A percentile compares a stretch with the other conserved stretches of the same genome.
Evolutionary conservation across 2,329 filamentous ascomycete genomes (phyloP).

Genomic region (Sporothrix dimorphospora): DNA sequence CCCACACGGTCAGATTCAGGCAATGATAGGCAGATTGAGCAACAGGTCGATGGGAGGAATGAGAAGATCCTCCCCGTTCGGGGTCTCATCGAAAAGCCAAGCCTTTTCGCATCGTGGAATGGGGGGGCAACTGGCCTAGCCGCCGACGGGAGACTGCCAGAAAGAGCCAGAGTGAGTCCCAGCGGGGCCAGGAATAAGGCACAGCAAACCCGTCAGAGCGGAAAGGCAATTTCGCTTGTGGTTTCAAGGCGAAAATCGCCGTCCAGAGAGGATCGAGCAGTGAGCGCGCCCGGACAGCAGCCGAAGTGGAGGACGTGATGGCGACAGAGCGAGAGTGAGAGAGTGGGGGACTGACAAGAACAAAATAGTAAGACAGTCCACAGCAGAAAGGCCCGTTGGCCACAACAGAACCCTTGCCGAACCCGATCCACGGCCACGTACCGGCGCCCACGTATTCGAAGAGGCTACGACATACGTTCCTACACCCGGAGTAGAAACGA

Average conservation of each 20-base stretch:
- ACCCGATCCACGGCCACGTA: background rate
- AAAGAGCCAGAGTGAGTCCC: background rate
- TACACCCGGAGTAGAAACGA: background rate
- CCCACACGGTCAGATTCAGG: background rate
- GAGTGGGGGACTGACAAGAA: background rate
- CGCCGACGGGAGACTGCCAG: constrained; percentile 13
- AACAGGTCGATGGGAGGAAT: background rate
- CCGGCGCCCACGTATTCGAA: background rate
- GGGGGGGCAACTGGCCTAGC: background rate
- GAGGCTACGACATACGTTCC: too few species aligned
- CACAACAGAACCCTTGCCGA: background rate
- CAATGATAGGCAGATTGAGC: constrained; percentile 4
- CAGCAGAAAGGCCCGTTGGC: background rate
- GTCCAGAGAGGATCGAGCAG: constrained; percentile 4
- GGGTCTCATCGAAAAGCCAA: constrained; percentile 15
- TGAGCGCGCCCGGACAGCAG: background rate
- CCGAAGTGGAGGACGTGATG: constrained; percentile 11
- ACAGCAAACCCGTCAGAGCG: background rate
- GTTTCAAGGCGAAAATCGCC: constrained; percentile 26
- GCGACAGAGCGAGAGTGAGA: background rate
- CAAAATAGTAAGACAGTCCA: background rate
- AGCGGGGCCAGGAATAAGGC: background rate
- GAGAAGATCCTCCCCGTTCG: background rate
- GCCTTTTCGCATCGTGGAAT: constrained; percentile 24
- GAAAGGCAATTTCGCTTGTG: constrained; percentile 27